phyloP scores from a whole-genome alignment of 208 protist genomes.

The Crithidia brevicula region DNA sequence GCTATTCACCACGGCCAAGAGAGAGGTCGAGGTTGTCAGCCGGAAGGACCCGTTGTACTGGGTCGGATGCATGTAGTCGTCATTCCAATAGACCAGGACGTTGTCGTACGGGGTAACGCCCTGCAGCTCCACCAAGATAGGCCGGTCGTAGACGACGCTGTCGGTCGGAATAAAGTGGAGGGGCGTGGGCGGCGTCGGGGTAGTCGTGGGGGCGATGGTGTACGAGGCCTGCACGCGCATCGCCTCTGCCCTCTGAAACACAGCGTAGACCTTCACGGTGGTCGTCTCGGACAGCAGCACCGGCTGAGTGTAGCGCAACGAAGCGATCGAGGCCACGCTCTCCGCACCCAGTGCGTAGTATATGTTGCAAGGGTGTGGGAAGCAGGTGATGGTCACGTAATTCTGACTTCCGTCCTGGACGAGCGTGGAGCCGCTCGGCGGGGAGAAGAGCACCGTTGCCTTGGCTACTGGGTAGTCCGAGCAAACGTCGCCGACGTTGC shows the following conservation, averaged over 20 bases:
- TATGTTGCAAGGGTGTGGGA: conserved; percentile 51
- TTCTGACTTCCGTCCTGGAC: conserved; percentile 24
- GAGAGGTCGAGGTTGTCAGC: conserved; percentile 38
- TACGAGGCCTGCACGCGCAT: conserved; percentile 41
- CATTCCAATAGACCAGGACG: conserved; percentile 47
- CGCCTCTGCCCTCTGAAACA: conserved; percentile 32
- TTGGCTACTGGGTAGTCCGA: conserved; percentile 13
- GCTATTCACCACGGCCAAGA: conserved; percentile 57
- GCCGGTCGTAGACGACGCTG: conserved; percentile 35
- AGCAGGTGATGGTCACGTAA: conserved; percentile 49
- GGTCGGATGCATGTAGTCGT: conserved; percentile 35
- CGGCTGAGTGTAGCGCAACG: conserved; percentile 29
- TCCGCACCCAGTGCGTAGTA: conserved; percentile 57
- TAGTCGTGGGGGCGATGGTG: conserved; percentile 25
- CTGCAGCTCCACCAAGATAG: conserved; percentile 49
- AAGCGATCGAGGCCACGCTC: conserved; percentile 17
- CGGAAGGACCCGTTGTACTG: conserved; percentile 59
- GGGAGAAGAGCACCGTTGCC: conserved; percentile 38
- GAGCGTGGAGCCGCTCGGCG: conserved; percentile 31
- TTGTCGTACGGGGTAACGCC: conserved; percentile 29
- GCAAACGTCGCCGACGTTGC: conserved; percentile 58
- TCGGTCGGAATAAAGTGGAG: conserved; percentile 39
- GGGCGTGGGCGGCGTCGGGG: neutral
- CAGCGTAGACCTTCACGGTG: conserved; percentile 45
- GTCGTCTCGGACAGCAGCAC: conserved; percentile 42